Evolutionary conservation across 2,329 filamentous ascomycete genomes (phyloP), one percentile per base, ranked within the genome.

Genomic region (Ilyonectria sp.): DNA sequence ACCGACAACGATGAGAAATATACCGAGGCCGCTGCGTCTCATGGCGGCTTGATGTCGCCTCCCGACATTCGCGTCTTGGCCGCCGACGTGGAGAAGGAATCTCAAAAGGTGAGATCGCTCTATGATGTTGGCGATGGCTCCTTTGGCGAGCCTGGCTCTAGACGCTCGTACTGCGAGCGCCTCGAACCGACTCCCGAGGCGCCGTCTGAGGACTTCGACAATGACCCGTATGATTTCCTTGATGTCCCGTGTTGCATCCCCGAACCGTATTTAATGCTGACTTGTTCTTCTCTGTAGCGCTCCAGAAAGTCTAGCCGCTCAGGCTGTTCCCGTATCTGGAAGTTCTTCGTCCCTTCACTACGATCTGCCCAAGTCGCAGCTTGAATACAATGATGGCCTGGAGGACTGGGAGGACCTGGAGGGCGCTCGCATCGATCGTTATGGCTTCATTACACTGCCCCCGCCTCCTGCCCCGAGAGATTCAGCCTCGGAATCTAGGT

Each of bases 331-430:
- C 75, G 79, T 75, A 70, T 84, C 82, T 79, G 81, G 75, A 80
- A 84, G 79, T 79, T 84, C 82, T 70, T 84, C 79, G 73, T 83
- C 81, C 68, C 82, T 78, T 71, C 79, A 71, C 81, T 85, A 75
- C 79, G 83, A 84, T 58, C 74, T 72, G 53, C 40, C 74, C 58
- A 76, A 80, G 67, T 76, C 77, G 73, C 80, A 81, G 55, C 82
- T 84, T 67, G 86, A 89, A 74, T 79, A 86, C 46, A 87, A 87
- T 15, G 87, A 89, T 53, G 88, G 89, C 17, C 82, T 91, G 21
- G 90, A 92, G 76, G 90, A 92, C 74, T 92, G 89, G 90, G 87
- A 91, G 73, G 88, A 92, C 71, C 81, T 92, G 2, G 82, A 89
- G 60, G 88, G 85, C 35, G 83, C 82, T 56, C 86, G 90, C 76